Conservation (phyloP, 768 basidiomycete genomes). For the Pleurotus sapidus region DNA sequence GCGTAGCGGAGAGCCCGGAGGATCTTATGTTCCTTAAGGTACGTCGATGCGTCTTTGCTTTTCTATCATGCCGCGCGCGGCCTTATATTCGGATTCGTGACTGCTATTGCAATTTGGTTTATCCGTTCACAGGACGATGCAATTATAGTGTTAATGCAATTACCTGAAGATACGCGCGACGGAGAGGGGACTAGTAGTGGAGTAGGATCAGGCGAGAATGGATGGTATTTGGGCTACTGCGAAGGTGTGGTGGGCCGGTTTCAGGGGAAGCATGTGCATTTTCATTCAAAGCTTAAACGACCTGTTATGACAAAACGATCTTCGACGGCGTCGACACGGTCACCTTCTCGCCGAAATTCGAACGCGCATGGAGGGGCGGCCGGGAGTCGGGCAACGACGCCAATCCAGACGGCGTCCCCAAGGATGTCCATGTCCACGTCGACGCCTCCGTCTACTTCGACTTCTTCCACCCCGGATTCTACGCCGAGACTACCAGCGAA, state of each 20-base stretch:
- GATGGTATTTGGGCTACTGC: slow-evolving; percentile 69
- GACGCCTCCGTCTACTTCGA: slow-evolving; percentile 7
- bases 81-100: not conserved
- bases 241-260: slow-evolving; percentile 87
- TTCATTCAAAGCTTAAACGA: slow-evolving; percentile 74
- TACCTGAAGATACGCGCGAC: slow-evolving; percentile 34
- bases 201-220: not conserved
- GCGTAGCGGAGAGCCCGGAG: slow-evolving; percentile 66
- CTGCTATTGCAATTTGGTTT: not conserved
- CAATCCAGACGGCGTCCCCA: slow-evolving; percentile 12
- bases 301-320: slow-evolving; percentile 74
- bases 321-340: slow-evolving; percentile 23
- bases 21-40: slow-evolving; percentile 90
- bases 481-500: not conserved
- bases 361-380: not conserved
- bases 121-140: slow-evolving; percentile 60
- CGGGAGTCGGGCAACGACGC: slow-evolving; percentile 7
- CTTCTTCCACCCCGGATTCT: slow-evolving; percentile 2
- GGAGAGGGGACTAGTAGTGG: no score
- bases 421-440: slow-evolving; percentile 19
- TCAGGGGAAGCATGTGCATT: slow-evolving; percentile 56
- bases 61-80: not conserved
- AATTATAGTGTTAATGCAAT: slow-evolving; percentile 73
- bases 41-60: slow-evolving; percentile 17
- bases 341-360: not conserved